Conservation (phyloP, 1,284 basidiomycete species). For the Stygiomarasmius scandens region DNA sequence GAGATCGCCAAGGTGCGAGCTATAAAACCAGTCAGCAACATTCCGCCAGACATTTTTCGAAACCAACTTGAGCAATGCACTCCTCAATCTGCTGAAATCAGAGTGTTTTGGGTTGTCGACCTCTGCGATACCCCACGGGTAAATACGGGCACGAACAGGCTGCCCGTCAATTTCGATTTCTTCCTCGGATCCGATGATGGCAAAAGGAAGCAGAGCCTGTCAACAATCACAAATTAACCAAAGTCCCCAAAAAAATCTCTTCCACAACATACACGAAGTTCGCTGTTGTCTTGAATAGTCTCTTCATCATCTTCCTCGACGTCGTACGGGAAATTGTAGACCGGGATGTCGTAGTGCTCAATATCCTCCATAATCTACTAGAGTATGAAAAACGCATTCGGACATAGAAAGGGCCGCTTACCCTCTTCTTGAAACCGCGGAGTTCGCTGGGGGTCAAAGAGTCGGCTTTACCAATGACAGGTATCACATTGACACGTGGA, state of each 20-base stretch:
- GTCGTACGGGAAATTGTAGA: conserved; percentile 99
- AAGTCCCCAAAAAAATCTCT: not conserved
- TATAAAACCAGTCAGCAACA: conserved; percentile 31
- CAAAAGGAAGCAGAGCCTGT: conserved; percentile 90
- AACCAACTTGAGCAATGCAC: conserved; percentile 84
- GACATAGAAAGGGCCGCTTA: conserved; percentile 39
- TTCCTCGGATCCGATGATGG: conserved; percentile 96
- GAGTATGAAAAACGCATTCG: too few species aligned
- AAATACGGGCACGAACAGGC: conserved; percentile 88
- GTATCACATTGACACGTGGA: conserved; percentile 98
- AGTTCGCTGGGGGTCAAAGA: conserved; percentile 91
- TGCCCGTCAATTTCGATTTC: conserved; percentile 94
- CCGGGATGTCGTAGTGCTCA: conserved; percentile 96
- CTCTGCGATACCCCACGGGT: conserved; percentile 98
- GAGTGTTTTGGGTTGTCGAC: conserved; percentile 99
- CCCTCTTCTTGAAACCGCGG: conserved; percentile 94
- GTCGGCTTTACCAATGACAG: conserved; percentile 97
- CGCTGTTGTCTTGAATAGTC: conserved; percentile 96
- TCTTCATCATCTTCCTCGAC: conserved; percentile 99
- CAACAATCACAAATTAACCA: conserved; percentile 14
- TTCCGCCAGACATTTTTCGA: not conserved
- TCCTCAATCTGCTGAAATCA: conserved; percentile 92
- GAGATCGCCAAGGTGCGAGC: conserved; percentile 93
- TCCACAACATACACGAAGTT: conserved; percentile 69
- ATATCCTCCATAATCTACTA: conserved; percentile 97